Conservation (phyloP, 1,139 yeast species). For the Entelexis paramagnoliae region DNA sequence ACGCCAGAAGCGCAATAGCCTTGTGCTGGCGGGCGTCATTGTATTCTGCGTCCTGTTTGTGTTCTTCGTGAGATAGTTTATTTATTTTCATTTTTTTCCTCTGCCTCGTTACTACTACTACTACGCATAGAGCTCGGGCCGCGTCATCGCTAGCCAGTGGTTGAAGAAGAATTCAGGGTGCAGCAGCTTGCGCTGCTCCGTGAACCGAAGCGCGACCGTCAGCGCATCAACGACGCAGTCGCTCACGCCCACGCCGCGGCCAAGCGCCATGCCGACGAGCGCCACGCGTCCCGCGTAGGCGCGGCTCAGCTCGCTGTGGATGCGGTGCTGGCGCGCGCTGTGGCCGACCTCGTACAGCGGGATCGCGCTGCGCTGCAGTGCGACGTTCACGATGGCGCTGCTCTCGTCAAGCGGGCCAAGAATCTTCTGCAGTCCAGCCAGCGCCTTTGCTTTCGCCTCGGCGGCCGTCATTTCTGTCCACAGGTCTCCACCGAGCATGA, state of each 20-base stretch:
- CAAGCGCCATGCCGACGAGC: slow-evolving; percentile 74
- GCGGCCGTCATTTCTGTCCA: slow-evolving; percentile 36
- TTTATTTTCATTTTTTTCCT: background rate
- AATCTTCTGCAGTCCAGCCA: slow-evolving; percentile 42
- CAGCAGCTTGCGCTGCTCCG: slow-evolving; percentile 29
- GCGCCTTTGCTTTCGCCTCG: slow-evolving; percentile 39
- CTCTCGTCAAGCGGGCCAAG: slow-evolving; percentile 37
- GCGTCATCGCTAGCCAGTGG: slow-evolving; percentile 19
- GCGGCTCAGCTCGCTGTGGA: slow-evolving; percentile 32
- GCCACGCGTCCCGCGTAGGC: slow-evolving; percentile 41
- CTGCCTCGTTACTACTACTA: background rate
- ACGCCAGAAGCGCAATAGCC: slow-evolving; percentile 75
- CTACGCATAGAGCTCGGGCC: slow-evolving; percentile 22
- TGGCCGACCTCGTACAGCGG: slow-evolving; percentile 81
- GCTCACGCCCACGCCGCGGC: slow-evolving; percentile 80
- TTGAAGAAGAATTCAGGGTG: slow-evolving; percentile 27
- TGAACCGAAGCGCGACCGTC: slow-evolving; percentile 41
- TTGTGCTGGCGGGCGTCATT: slow-evolving; percentile 69
- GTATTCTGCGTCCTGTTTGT: slow-evolving; percentile 62
- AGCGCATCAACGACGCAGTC: slow-evolving; percentile 66
- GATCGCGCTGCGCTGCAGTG: slow-evolving; percentile 46
- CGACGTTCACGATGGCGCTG: slow-evolving; percentile 28
- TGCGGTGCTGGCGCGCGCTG: slow-evolving; percentile 37
- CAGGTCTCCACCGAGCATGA: slow-evolving; percentile 84
- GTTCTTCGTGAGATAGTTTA: slow-evolving; percentile 38